A percentile compares a stretch with the other conserved stretches of the same genome.
Evolutionary conservation across 129 eudicot species (phyloP).

Genomic region (Deinandra increscens): DNA sequence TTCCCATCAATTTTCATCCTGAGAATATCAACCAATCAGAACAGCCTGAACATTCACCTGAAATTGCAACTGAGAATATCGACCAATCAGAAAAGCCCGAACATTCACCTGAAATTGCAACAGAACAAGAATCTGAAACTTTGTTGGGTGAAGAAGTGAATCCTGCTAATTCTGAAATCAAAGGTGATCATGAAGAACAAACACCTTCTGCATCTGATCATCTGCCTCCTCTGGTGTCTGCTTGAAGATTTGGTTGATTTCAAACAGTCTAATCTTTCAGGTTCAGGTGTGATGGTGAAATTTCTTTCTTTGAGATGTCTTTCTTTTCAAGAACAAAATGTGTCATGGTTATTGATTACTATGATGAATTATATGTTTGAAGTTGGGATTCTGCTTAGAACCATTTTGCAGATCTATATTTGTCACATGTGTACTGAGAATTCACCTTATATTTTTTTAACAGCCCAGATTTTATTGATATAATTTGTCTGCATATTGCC

Average conservation of each 20-base stretch:
- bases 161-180: conserved; percentile 18
- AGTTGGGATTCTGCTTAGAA: too few relatives aligned
- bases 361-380: conserved; percentile 10
- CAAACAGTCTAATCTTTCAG: not conserved
- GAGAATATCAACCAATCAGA: conserved; percentile 41
- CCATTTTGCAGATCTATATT: too few relatives aligned
- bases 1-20: conserved; percentile 63
- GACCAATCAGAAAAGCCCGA: conserved; percentile 35
- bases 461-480: too few relatives aligned
- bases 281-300: conserved; percentile 6
- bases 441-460: not conserved
- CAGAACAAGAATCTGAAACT: conserved; percentile 24
- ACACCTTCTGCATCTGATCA: conserved; percentile 10
- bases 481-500: too few relatives aligned
- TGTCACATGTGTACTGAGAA: not conserved
- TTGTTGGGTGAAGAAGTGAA: conserved; percentile 19
- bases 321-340: conserved; percentile 11
- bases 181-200: conserved; percentile 29
- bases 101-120: conserved; percentile 17
- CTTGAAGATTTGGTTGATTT: conserved; percentile 12
- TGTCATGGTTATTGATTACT: conserved; percentile 13
- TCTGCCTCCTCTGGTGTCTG: conserved; percentile 30
- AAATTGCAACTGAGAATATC: conserved; percentile 21
- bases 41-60: conserved; percentile 28
- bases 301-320: not conserved